Evolutionary conservation across 495 filamentous ascomycete genomes (phyloP).

Genomic region (Hypoxylon lienhwacheense): DNA sequence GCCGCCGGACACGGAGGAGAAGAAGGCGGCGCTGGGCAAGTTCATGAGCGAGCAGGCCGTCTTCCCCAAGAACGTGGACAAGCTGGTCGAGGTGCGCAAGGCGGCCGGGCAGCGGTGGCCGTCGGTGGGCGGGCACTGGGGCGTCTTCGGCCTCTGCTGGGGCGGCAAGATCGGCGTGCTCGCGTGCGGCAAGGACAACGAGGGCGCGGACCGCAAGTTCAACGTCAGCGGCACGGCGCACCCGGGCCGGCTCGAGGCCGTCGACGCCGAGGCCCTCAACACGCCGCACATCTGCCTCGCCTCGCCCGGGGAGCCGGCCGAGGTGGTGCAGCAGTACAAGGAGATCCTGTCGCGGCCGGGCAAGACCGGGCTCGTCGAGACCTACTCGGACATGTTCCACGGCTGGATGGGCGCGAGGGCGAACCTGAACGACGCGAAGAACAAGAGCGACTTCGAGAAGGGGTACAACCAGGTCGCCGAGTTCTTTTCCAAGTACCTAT

Average conservation of each 20-base stretch:
- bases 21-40: conserved; percentile 17
- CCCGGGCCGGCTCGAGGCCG: conserved; percentile 42
- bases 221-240: conserved; percentile 24
- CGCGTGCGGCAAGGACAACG: conserved; percentile 5
- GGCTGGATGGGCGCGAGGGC: no score
- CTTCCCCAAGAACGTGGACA: no score
- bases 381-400: no score
- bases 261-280: conserved; percentile 52
- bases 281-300: conserved; percentile 56
- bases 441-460: no score
- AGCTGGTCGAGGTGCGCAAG: no score
- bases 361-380: no score
- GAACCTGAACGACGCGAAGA: no score
- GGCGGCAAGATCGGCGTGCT: conserved; percentile 36
- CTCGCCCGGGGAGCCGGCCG: conserved; percentile 51
- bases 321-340: conserved; percentile 60
- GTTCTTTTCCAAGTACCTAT: no score
- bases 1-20: conserved; percentile 22
- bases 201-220: conserved; percentile 26
- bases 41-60: conserved; percentile 14
- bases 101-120: no score
- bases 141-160: conserved; percentile 37
- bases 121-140: no score
- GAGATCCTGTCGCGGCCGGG: no score
- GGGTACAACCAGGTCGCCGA: no score